Conservation (phyloP, 352 stramenopile species). For the Phytophthora sojae region DNA sequence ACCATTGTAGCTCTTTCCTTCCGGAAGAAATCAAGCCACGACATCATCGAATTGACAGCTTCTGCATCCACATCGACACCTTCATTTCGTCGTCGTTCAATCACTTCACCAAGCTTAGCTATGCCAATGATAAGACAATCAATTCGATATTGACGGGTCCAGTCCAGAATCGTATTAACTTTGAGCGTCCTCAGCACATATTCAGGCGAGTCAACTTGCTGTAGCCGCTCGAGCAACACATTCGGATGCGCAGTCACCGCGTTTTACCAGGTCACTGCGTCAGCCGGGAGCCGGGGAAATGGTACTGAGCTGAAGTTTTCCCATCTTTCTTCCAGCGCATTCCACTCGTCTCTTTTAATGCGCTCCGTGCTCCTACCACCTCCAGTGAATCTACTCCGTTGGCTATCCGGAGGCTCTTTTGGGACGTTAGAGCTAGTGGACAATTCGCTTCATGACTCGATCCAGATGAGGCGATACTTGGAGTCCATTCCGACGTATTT, state of each 20-base stretch:
- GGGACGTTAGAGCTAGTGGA: no score
- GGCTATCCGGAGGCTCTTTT: no score
- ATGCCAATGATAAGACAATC: neutral
- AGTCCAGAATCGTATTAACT: neutral
- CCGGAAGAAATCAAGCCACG: conserved; percentile 1
- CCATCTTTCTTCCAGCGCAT: no score
- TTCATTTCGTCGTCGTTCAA: neutral
- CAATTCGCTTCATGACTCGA: no score
- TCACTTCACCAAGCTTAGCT: no score
- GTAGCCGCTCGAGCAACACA: neutral
- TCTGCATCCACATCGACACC: neutral
- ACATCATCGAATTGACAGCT: neutral
- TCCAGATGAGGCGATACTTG: no score
- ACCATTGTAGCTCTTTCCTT: neutral
- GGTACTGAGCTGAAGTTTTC: no score
- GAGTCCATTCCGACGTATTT: no score
- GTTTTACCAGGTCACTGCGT: neutral
- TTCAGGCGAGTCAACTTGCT: conserved; percentile 6
- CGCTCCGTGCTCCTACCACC: no score
- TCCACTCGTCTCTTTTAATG: no score
- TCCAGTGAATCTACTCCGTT: no score
- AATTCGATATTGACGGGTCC: neutral
- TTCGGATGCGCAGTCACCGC: neutral
- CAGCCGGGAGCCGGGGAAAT: no score
- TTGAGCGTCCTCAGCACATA: neutral